A percentile compares a stretch with the other conserved stretches of the same genome.
Evolutionary conservation across 1,139 yeast species (phyloP).

Genomic region (Geotrichum klebahnii): DNA sequence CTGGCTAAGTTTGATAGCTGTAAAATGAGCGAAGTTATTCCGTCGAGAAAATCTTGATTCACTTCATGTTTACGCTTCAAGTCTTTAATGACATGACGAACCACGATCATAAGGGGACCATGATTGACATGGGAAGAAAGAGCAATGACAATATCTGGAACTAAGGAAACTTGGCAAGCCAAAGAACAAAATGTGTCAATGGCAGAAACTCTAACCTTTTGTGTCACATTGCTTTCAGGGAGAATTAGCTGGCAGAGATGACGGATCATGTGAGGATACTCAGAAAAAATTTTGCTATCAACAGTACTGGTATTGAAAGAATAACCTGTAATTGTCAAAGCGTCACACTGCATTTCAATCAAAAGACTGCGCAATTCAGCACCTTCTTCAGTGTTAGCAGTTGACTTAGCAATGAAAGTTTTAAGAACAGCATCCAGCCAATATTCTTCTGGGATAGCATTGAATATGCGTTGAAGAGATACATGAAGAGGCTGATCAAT

Average conservation of each 20-base stretch:
- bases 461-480: constrained; percentile 58
- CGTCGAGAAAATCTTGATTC: constrained; percentile 34
- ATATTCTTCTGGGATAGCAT: constrained; percentile 55
- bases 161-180: constrained; percentile 64
- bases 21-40: constrained; percentile 33
- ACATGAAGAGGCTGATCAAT: constrained; percentile 46
- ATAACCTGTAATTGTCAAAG: constrained; percentile 61
- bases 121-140: constrained; percentile 88
- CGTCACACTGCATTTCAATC: constrained; percentile 59
- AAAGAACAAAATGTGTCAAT: constrained; percentile 67
- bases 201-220: constrained; percentile 55
- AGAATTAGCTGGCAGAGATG: constrained; percentile 68
- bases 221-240: constrained; percentile 51
- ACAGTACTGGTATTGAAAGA: constrained; percentile 48
- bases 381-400: constrained; percentile 54
- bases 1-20: constrained; percentile 31
- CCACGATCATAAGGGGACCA: constrained; percentile 70
- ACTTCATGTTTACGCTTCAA: constrained; percentile 41
- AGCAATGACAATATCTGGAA: constrained; percentile 73
- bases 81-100: constrained; percentile 57
- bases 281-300: constrained; percentile 62
- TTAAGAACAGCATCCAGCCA: constrained; percentile 64
- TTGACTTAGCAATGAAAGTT: constrained; percentile 68
- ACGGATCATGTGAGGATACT: constrained; percentile 70
- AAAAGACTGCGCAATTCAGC: constrained; percentile 55